Base-by-base conservation (phyloP, 2,329 filamentous ascomycete species). In the Colletotrichum lentis region DNA sequence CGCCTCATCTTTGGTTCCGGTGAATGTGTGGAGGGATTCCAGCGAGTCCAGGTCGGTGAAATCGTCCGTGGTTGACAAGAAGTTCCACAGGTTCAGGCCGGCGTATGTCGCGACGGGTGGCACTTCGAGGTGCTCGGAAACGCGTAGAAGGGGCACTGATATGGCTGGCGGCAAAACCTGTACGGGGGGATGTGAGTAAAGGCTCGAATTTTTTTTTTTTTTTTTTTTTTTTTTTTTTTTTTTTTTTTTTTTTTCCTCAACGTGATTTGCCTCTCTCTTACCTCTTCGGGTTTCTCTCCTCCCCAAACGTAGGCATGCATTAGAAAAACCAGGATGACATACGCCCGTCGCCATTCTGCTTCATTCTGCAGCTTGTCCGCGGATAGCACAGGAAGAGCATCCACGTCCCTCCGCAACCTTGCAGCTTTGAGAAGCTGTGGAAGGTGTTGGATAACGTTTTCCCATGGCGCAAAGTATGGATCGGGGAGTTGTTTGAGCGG, bases 101-200 rank as follows among this genome's bases (percentile, higher is more conserved):
- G 95, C 92, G 75, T 97, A 98, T 12, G 94, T 96, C n/a, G 94
- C 91, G 0, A 96, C 92, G 1, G 94, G 91, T 1, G 94, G 94
- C 1, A 97, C 84, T 69, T 94, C 91, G 7, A 97, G 86, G 72
- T 90, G 88, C 14, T 84, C 79, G 62, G 93, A 93, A 11, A 93
- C 86, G 54, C 85, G 75, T 53, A 96, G 84, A 67, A 97, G 90
- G 0, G 95, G 95, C 0, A 93, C 82, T 0, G 93, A 90, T 64
- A 98, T 85, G 58, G 90, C 82, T 0, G 92, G 89, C 0, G 95
- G 95, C 1, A 97, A 79, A 14, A 83, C 74, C 87, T 90, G 60
- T 1, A 50, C 12, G 4, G 6, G 5, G 4, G 6, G 5, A 16
- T 22, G 64, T 77, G 71, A 65, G 63, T 20, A n/a, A n/a, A n/a